A percentile compares a stretch with the other conserved stretches of the same genome.
phyloP scores from a whole-genome alignment of 2,329 filamentous ascomycete genomes.

The Atkinsonella texensis region DNA sequence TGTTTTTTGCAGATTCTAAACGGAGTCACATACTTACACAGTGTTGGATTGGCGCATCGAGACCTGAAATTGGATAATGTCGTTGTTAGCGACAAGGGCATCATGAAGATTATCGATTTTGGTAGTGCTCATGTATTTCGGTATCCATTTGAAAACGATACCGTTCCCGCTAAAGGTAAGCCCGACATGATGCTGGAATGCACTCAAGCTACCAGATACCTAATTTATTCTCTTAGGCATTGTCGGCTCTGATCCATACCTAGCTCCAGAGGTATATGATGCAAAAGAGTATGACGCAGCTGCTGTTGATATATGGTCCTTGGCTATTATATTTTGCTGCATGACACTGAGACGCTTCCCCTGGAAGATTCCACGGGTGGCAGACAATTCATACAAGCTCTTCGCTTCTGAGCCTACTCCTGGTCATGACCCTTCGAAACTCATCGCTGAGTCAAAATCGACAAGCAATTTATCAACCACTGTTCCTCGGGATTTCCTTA shows the following conservation, averaged over 20 bases:
- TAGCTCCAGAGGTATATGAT: slow-evolving; percentile 94
- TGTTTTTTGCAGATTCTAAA: slow-evolving; percentile 89
- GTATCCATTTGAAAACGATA: slow-evolving; percentile 83
- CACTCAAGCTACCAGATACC: neutral
- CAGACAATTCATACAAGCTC: slow-evolving; percentile 89
- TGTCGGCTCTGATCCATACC: slow-evolving; percentile 82
- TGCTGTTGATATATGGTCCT: slow-evolving; percentile 91
- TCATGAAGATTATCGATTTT: slow-evolving; percentile 99
- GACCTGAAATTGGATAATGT: slow-evolving; percentile 97
- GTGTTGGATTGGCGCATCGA: slow-evolving; percentile 86
- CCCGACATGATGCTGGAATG: neutral
- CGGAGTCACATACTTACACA: slow-evolving; percentile 87
- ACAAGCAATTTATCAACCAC: slow-evolving; percentile 30
- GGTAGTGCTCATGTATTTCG: slow-evolving; percentile 94
- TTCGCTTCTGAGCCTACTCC: slow-evolving; percentile 80
- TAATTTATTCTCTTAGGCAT: slow-evolving; percentile 30
- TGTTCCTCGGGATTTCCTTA: slow-evolving; percentile 25
- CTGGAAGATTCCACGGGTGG: slow-evolving; percentile 87
- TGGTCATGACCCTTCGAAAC: slow-evolving; percentile 47
- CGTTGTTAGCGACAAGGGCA: slow-evolving; percentile 88
- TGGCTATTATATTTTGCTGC: slow-evolving; percentile 97
- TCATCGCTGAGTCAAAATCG: slow-evolving; percentile 34
- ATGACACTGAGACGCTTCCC: slow-evolving; percentile 93
- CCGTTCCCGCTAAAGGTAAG: slow-evolving; percentile 26
- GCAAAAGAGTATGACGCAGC: slow-evolving; percentile 87